Percentiles rank a stretch among this genome's conserved stretches.
Conservation (phyloP, 2,329 filamentous ascomycete genomes). For the Fusarium verrucosum region DNA sequence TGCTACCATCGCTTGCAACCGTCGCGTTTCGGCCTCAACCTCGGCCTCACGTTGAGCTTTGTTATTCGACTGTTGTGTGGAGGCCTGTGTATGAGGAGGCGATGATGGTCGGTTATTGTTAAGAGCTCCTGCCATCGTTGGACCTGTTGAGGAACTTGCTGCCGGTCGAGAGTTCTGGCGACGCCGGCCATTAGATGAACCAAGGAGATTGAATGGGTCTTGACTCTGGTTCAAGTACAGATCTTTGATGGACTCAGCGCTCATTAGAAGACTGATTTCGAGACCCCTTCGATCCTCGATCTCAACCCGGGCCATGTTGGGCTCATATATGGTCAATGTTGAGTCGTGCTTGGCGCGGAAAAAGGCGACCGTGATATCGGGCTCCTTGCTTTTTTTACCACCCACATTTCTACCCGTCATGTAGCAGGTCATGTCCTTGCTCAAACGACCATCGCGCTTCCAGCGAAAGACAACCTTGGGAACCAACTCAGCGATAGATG, state of each 20-base stretch:
- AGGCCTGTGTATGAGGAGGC: constrained; percentile 26
- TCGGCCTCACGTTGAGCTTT: constrained; percentile 49
- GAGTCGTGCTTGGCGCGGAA: constrained; percentile 76
- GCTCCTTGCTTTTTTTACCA: constrained; percentile 86
- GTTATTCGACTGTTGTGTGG: constrained; percentile 24
- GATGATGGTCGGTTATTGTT: constrained; percentile 42
- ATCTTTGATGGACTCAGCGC: constrained; percentile 71
- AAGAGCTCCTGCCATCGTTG: constrained; percentile 53
- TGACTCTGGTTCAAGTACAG: constrained; percentile 71
- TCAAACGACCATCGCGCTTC: constrained; percentile 87
- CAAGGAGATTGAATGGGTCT: constrained; percentile 81
- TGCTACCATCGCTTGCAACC: constrained; percentile 67
- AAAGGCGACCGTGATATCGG: constrained; percentile 93
- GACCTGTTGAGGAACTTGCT: constrained; percentile 38
- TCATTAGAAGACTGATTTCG: constrained; percentile 78
- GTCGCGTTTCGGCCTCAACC: constrained; percentile 80
- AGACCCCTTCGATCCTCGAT: constrained; percentile 94
- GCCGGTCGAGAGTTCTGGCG: constrained; percentile 55
- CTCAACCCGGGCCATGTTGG: constrained; percentile 88
- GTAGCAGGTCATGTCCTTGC: constrained; percentile 88
- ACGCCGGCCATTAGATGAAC: constrained; percentile 34
- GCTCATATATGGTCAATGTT: constrained; percentile 85
- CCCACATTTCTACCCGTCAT: constrained; percentile 80
- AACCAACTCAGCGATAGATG: constrained; percentile 57
- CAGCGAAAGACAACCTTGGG: constrained; percentile 87